These are phyloP conservation scores for Lachnellula occidentalis DNA, from an alignment of 2,329 filamentous ascomycete genomes.

Conservation along the genomic window DNA sequence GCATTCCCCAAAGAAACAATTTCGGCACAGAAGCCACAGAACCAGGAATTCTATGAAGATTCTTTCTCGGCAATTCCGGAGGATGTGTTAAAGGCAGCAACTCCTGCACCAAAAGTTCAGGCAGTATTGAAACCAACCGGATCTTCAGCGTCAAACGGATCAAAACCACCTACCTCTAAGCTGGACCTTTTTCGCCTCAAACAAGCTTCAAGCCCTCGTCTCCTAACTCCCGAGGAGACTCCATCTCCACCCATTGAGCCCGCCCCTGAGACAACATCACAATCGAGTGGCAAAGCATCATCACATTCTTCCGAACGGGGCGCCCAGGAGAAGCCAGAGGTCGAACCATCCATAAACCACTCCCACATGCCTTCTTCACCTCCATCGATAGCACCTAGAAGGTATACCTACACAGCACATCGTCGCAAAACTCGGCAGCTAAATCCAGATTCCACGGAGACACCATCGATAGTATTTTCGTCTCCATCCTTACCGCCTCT, in stretches of 20 bases:
- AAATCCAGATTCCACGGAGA: slow-evolving; percentile 22
- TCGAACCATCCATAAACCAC: slow-evolving; percentile 17
- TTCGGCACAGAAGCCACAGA: slow-evolving; percentile 1
- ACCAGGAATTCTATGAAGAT: slow-evolving; percentile 19
- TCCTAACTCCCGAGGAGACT: slow-evolving; percentile 29
- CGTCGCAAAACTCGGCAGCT: slow-evolving; percentile 23
- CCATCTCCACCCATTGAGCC: slow-evolving; percentile 22
- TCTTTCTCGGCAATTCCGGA: slow-evolving; percentile 22
- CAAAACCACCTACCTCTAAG: slow-evolving; percentile 7
- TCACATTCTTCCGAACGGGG: not conserved
- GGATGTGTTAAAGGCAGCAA: slow-evolving; percentile 12
- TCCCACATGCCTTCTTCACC: slow-evolving; percentile 30
- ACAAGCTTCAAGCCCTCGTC: slow-evolving; percentile 11
- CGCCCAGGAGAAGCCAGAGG: not conserved
- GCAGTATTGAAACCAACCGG: slow-evolving; percentile 1
- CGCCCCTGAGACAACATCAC: not conserved
- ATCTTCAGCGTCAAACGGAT: not conserved
- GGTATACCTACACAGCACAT: slow-evolving; percentile 28
- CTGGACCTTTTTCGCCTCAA: not conserved
- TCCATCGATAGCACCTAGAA: slow-evolving; percentile 24
- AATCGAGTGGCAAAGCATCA: not conserved
- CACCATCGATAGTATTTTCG: slow-evolving; percentile 30
- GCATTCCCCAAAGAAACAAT: not conserved
- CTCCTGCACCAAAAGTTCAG: slow-evolving; percentile 14
- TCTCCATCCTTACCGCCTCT: slow-evolving; percentile 30